These are phyloP conservation scores for Prillingera fragicola DNA, from an alignment of 1,284 basidiomycete species.

Conservation along the genomic window DNA sequence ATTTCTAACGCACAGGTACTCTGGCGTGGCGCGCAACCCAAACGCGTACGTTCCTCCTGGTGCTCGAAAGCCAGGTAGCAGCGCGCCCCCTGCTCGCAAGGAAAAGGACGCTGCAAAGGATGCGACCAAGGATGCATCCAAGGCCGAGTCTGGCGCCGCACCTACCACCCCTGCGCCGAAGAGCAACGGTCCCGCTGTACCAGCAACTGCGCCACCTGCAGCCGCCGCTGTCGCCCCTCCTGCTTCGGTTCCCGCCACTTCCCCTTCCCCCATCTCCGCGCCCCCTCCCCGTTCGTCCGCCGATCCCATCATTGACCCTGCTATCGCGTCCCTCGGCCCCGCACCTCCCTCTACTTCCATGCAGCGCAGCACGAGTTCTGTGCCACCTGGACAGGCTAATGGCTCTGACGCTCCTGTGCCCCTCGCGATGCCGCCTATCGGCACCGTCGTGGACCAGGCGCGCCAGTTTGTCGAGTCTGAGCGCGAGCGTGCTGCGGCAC, in stretches of 20 bases:
- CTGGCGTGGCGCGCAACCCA: constrained; percentile 79
- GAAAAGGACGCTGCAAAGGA: constrained; percentile 5
- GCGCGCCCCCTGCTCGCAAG: constrained; percentile 9
- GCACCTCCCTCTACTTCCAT: constrained; percentile 7
- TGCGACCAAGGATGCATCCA: background rate
- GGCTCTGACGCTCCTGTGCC: constrained; percentile 11
- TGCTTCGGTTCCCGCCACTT: background rate
- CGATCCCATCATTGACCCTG: constrained; percentile 20
- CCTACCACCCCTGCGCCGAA: constrained; percentile 19
- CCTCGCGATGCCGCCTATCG: constrained; percentile 8
- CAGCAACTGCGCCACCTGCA: constrained; percentile 7
- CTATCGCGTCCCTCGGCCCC: constrained; percentile 18
- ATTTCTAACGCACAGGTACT: constrained; percentile 59
- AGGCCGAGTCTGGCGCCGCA: background rate
- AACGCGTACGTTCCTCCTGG: constrained; percentile 92
- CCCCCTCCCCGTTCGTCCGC: constrained; percentile 11
- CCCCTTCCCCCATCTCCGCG: constrained; percentile 3
- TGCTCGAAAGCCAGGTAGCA: constrained; percentile 54
- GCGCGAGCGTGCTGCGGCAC: constrained; percentile 78
- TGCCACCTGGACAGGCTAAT: constrained; percentile 14
- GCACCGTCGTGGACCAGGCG: constrained; percentile 54
- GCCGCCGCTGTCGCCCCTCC: constrained; percentile 8
- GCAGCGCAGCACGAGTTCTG: constrained; percentile 16
- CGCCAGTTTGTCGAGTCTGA: constrained; percentile 84
- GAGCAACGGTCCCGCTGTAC: constrained; percentile 13